Conservation (phyloP, 768 basidiomycete species). For the Daedaleopsis sinensis region DNA sequence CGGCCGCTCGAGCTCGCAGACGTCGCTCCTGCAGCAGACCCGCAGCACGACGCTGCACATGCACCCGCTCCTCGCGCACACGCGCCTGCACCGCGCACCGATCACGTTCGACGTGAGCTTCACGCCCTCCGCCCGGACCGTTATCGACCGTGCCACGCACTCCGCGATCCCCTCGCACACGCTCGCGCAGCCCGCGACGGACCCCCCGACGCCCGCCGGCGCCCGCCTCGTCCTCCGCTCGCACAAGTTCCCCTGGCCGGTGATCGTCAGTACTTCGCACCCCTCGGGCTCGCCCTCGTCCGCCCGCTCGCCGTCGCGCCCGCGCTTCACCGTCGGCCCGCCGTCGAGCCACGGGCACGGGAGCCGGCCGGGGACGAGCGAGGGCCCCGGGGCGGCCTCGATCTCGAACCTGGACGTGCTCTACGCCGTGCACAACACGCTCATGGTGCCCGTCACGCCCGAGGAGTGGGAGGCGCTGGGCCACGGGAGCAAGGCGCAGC, state of each 20-base stretch:
- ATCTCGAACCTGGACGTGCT: constrained; percentile 70
- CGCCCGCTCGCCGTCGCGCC: constrained; percentile 13
- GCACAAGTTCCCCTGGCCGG: constrained; percentile 64
- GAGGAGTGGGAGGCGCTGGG: constrained; percentile 69
- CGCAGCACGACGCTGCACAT: constrained; percentile 48
- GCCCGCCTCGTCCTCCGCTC: constrained; percentile 54
- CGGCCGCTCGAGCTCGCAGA: constrained; percentile 25
- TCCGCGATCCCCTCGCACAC: constrained; percentile 57
- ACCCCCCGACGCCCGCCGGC: constrained; percentile 52
- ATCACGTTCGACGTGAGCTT: constrained; percentile 62
- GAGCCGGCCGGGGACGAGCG: constrained; percentile 23
- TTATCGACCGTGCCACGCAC: constrained; percentile 58
- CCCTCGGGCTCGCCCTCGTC: neutral
- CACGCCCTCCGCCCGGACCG: constrained; percentile 58
- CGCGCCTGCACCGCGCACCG: constrained; percentile 57
- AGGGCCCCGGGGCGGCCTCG: constrained; percentile 11
- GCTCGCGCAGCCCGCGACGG: constrained; percentile 65
- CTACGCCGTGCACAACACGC: constrained; percentile 58
- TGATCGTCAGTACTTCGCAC: constrained; percentile 46
- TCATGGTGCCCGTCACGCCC: constrained; percentile 57
- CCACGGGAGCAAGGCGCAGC: constrained; percentile 55
- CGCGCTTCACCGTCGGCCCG: constrained; percentile 34
- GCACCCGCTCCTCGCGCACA: constrained; percentile 65
- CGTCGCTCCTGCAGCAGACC: constrained; percentile 31
- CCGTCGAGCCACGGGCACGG: constrained; percentile 25